Evolutionary conservation across 176 grass and related monocot genomes (phyloP).

Genomic region (Tillandsia leiboldiana): DNA sequence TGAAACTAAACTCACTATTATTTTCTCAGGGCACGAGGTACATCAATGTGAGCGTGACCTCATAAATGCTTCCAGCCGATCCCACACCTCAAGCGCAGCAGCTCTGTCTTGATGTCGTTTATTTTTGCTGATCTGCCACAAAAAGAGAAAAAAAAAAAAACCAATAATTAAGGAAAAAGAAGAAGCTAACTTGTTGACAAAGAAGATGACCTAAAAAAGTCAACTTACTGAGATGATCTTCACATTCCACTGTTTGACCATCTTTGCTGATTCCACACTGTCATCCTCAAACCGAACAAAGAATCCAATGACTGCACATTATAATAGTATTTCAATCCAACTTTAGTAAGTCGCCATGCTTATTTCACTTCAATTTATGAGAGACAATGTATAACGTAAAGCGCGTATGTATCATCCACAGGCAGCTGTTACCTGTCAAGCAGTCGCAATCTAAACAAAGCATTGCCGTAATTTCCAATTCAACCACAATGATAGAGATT

Average conservation of each 20-base stretch:
- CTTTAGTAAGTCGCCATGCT: not conserved
- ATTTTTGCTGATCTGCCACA: constrained; percentile 82
- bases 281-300: constrained; percentile 97
- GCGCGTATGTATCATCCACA: not conserved
- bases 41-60: constrained; percentile 35
- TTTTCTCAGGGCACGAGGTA: not conserved
- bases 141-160: not conserved
- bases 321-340: constrained; percentile 16
- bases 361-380: not conserved
- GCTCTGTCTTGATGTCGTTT: constrained; percentile 98
- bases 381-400: not conserved
- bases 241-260: constrained; percentile 95
- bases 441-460: no score
- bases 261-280: constrained; percentile 88
- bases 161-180: not conserved
- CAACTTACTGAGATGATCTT: constrained; percentile 84
- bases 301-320: constrained; percentile 71
- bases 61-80: constrained; percentile 79
- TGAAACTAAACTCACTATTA: not conserved
- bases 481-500: no score
- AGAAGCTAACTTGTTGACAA: not conserved
- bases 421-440: no score
- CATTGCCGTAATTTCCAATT: no score
- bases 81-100: constrained; percentile 89
- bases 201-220: not conserved